phyloP scores from a whole-genome alignment of 805 yeast species.

The Saturnispora bothae region DNA sequence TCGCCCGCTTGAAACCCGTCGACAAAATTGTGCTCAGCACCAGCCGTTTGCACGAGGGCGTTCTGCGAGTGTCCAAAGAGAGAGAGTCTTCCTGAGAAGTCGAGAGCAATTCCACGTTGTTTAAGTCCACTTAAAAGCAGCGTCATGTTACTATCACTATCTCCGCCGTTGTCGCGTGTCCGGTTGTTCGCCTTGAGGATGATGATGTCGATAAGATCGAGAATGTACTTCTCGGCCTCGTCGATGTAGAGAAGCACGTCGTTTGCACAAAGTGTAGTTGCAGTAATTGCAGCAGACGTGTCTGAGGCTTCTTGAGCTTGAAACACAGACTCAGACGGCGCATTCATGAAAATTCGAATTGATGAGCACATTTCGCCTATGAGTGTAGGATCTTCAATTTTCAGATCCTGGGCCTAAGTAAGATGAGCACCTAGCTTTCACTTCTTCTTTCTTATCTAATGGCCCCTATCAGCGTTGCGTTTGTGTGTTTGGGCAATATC shows the following conservation, averaged over 20 bases:
- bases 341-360: no score
- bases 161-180: background rate
- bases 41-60: background rate
- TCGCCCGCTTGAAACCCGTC: no score
- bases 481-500: slow-evolving; percentile 85
- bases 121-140: slow-evolving; percentile 1
- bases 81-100: slow-evolving; percentile 2
- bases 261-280: slow-evolving; percentile 2
- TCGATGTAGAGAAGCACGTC: slow-evolving; percentile 7
- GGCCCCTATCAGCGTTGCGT: slow-evolving; percentile 59
- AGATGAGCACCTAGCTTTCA: no score
- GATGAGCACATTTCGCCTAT: no score
- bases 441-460: no score
- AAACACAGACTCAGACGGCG: no score
- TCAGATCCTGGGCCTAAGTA: no score
- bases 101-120: slow-evolving; percentile 3
- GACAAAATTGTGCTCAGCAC: no score
- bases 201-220: slow-evolving; percentile 5
- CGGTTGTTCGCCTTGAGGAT: background rate
- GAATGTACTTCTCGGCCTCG: slow-evolving; percentile 6
- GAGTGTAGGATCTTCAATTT: no score
- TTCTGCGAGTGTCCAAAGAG: slow-evolving; percentile 3
- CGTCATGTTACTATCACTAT: no score
- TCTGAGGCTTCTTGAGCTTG: no score
- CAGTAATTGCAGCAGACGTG: no score